Base-by-base conservation (phyloP, 768 basidiomycete species). In the Tylopilus rubrobrunneus region DNA sequence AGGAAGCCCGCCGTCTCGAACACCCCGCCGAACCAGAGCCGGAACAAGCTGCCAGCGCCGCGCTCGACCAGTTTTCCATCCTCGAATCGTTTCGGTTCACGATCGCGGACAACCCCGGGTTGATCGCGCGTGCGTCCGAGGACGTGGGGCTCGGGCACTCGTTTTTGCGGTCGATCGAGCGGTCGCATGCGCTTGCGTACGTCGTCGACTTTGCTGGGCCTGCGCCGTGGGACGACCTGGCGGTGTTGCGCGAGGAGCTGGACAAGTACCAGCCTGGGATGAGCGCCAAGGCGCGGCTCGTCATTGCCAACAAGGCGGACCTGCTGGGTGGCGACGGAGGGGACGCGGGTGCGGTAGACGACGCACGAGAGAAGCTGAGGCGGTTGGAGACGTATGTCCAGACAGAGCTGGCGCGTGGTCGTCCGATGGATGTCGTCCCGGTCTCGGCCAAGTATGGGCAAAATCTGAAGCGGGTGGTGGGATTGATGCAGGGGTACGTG, bases 301-400 rank as follows among this genome's bases (percentile, higher is more conserved):
- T 99, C 39, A 76, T 98, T 17, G 89, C 92, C 27, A 99, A 98
- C 76, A 99, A 99, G 70, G 97, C 93, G 0, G 97, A 99, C 72
- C 67, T 91, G 31, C 78, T 96, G 3, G 88, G 75, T 11, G 29
- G 41, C 19, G 76, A 76, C 10, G 78, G 9, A 6, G 29, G 73
- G 11, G 75, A 78, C 28, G 68, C 71, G n/a, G 70, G 65, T 15
- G 76, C 77, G 7, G 77, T 87, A 7, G 69, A 72, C 36, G 76
- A 73, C 37, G 86, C 85, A 5, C 77, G 75, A 58, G 73, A 69
- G 28, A 90, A 88, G 66, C 73, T 89, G 46, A 61, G 51, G 31
- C 73, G 61, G 33, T 67, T 92, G 49, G 81, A 87, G 64, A 73
- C 77, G 51, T 85, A 77, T 51, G 86, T 87, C 0, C 66, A 67